Evolutionary conservation across 1,284 basidiomycete genomes (phyloP).

Genomic region (Cryptococcus sp.): DNA sequence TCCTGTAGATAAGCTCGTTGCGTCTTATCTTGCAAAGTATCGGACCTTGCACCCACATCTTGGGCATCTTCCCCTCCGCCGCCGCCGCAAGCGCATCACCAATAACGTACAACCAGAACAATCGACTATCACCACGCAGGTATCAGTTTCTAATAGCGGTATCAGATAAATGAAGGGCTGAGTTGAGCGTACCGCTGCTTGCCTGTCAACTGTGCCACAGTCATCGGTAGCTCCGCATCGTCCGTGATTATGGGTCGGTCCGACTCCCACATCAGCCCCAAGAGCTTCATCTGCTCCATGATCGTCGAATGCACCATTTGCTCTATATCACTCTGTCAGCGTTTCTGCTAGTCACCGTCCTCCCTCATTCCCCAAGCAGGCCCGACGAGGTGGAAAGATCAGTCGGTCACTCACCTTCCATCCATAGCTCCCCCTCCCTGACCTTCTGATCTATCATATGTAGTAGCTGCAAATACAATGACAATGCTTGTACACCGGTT

Average conservation of each 20-base stretch:
- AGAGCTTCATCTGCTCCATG: constrained; percentile 33
- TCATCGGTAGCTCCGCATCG: constrained; percentile 15
- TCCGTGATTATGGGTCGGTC: constrained; percentile 16
- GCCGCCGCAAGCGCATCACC: constrained; percentile 35
- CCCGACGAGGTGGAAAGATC: background rate
- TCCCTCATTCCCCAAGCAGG: background rate
- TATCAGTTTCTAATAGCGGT: background rate
- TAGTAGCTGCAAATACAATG: constrained; percentile 29
- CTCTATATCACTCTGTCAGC: constrained; percentile 8
- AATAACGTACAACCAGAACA: constrained; percentile 37
- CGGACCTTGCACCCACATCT: constrained; percentile 21
- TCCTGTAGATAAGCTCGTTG: background rate
- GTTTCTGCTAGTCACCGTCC: background rate
- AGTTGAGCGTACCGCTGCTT: constrained; percentile 22
- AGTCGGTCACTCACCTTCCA: constrained; percentile 26
- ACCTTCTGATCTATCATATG: constrained; percentile 26
- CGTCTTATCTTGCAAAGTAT: background rate
- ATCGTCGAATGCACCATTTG: constrained; percentile 29
- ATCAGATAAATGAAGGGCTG: background rate
- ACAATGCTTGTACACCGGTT: constrained; percentile 35
- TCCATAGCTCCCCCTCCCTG: constrained; percentile 13
- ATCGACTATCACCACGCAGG: constrained; percentile 12
- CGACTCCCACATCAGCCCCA: constrained; percentile 30
- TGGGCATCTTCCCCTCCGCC: constrained; percentile 22
- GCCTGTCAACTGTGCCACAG: constrained; percentile 17